phyloP scores from a whole-genome alignment of 2,329 filamentous ascomycete genomes.

The Mycocentrospora acerina region DNA sequence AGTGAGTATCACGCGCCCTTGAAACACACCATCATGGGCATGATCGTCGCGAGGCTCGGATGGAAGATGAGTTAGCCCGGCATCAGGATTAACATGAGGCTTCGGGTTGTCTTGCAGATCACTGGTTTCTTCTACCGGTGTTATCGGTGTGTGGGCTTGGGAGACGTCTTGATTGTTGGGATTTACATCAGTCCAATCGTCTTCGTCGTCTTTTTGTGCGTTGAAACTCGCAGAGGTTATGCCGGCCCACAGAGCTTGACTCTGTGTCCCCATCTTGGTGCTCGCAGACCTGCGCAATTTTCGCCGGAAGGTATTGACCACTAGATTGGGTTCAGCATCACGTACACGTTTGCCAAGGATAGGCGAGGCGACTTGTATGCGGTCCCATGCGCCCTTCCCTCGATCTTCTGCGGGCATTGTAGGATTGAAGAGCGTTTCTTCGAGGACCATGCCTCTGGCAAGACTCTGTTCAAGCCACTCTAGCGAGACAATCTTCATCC shows the following conservation, averaged over 20 bases:
- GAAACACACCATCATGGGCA: constrained; percentile 44
- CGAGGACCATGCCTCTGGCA: constrained; percentile 83
- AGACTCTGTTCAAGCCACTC: constrained; percentile 86
- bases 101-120: constrained; percentile 8
- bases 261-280: constrained; percentile 76
- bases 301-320: constrained; percentile 57
- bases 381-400: constrained; percentile 74
- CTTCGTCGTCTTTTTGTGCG: constrained; percentile 22
- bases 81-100: constrained; percentile 16
- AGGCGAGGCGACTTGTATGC: constrained; percentile 41
- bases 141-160: constrained; percentile 10
- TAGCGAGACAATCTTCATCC: constrained; percentile 73
- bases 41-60: constrained; percentile 2
- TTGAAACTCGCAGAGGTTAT: constrained; percentile 60
- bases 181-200: constrained; percentile 39
- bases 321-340: constrained; percentile 26
- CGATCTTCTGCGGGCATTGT: constrained; percentile 67
- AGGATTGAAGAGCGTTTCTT: constrained; percentile 83
- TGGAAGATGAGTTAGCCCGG: constrained; percentile 4
- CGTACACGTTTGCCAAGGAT: constrained; percentile 42
- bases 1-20: constrained; percentile 44
- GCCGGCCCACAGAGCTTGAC: constrained; percentile 85
- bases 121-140: constrained; percentile 4
- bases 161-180: constrained; percentile 22
- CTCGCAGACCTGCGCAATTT: constrained; percentile 89